Conservation (phyloP, 2,329 filamentous ascomycete species). For the Tolypocladium ovalisporum region DNA sequence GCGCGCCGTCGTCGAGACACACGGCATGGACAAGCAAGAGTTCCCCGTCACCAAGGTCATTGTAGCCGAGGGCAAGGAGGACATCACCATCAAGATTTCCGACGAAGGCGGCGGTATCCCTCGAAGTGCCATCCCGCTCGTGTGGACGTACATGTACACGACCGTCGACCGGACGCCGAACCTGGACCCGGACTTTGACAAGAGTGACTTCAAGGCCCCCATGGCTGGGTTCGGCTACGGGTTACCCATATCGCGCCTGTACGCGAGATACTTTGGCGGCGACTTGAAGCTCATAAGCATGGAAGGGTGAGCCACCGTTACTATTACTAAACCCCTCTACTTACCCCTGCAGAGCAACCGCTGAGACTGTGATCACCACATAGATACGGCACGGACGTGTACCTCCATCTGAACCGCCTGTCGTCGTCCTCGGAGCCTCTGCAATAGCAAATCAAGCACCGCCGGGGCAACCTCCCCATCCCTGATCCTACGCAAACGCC, state of each 20-base stretch:
- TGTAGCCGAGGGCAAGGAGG: conserved; percentile 93
- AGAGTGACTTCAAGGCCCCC: conserved; percentile 97
- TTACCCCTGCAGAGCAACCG: background rate
- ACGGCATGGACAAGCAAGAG: conserved; percentile 89
- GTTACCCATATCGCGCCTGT: conserved; percentile 83
- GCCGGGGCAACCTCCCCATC: conserved; percentile 22
- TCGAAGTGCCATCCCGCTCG: conserved; percentile 81
- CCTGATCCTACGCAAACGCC: conserved; percentile 48
- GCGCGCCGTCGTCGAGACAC: conserved; percentile 88
- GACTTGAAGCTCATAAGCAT: conserved; percentile 97
- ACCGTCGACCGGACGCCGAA: conserved; percentile 94
- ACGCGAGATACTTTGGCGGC: conserved; percentile 94
- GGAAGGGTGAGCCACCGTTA: conserved; percentile 63
- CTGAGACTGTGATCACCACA: background rate
- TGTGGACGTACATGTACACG: conserved; percentile 99
- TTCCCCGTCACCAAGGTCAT: conserved; percentile 97
- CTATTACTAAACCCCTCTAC: background rate
- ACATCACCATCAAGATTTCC: conserved; percentile 97
- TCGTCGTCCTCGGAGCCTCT: conserved; percentile 93
- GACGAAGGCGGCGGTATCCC: conserved; percentile 97
- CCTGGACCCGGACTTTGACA: conserved; percentile 94
- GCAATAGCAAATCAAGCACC: conserved; percentile 72
- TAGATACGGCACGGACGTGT: conserved; percentile 96
- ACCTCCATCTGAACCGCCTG: conserved; percentile 91
- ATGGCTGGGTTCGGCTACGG: conserved; percentile 99